Evolutionary conservation across 192 early-diverging fungal species (phyloP), one percentile per base, ranked within the genome.

Genomic region (Coemansia sp.): DNA sequence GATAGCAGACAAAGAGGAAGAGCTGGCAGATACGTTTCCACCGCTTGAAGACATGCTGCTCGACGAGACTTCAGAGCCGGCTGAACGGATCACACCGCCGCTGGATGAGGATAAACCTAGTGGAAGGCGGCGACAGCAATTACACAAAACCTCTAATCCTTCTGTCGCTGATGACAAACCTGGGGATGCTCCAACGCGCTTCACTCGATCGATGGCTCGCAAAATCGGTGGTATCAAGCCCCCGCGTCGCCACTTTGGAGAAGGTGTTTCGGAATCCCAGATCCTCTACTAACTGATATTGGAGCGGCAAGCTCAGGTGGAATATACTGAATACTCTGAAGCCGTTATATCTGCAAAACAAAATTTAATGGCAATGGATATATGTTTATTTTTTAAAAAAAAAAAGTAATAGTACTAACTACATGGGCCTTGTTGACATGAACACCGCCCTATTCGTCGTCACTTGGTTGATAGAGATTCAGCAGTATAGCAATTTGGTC

Each of bases 131-230:
- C n/a, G 45, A 47, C 37, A 24, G 38, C 71, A 77, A 22, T 63
- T 22, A 18, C 60, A 15, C 53, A 55, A 55, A 12, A 15, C 30
- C 15, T 16, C 29, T 1, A 34, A 29, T 30, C 13, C 10, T 11
- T 4, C 27, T 32, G 53, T 7, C 29, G 4, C 53, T 4, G 30
- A 32, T 22, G 29, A 13, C 6, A 30, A 32, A 13, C 24, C 29
- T 6, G 6, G 63, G 62, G 64, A 68, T 11, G 65, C 59, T 18
- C 66, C 78, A 5, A 30, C 13, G 40, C 69, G 78, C 29, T 75
- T 80, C 66, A 80, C 78, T 29, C 64, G 78, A 52, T 80, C 78
- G n/a, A 74, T 80, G 78, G 78, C 78, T 29, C 70, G 69, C 22
- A 65, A 65, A 44, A 44, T 64, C 4, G 78, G 78, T 60, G 67